These are phyloP conservation scores for Thuja plicata DNA, from an alignment of 83 land plant genomes.

Conservation along the genomic window DNA sequence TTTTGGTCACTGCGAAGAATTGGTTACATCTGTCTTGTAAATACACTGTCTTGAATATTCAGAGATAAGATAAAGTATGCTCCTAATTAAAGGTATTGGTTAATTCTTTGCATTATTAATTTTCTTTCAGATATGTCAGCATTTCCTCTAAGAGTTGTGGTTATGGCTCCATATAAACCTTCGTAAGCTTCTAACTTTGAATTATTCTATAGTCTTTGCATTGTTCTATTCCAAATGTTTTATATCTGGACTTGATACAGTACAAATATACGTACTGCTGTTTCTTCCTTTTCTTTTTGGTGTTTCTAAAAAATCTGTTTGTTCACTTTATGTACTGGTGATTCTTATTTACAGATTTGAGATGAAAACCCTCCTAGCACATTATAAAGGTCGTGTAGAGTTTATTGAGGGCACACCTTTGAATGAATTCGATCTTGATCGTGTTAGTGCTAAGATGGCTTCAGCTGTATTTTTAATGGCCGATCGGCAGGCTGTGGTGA, in stretches of 20 bases:
- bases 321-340: not conserved
- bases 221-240: not conserved
- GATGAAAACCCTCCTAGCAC: slow-evolving; percentile 35
- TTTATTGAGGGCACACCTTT: slow-evolving; percentile 56
- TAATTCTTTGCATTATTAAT: not conserved
- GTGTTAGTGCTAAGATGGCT: slow-evolving; percentile 48
- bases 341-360: slow-evolving; percentile 18
- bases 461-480: slow-evolving; percentile 46
- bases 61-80: not conserved
- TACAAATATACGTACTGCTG: not conserved
- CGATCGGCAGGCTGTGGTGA: slow-evolving; percentile 33
- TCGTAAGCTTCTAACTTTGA: slow-evolving; percentile 25
- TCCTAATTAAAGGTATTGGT: not conserved
- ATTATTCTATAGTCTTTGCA: not conserved
- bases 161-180: slow-evolving; percentile 55
- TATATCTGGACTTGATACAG: not conserved
- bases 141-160: slow-evolving; percentile 45
- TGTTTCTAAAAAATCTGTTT: not conserved
- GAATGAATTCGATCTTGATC: slow-evolving; percentile 44
- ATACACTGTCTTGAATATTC: not conserved
- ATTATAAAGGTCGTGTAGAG: slow-evolving; percentile 42
- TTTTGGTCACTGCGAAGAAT: not conserved
- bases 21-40: not conserved
- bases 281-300: not conserved
- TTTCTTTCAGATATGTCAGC: slow-evolving; percentile 40